A percentile compares a stretch with the other conserved stretches of the same genome.
Conservation (phyloP, 352 stramenopile genomes). For the Phytophthora podocarpi region DNA sequence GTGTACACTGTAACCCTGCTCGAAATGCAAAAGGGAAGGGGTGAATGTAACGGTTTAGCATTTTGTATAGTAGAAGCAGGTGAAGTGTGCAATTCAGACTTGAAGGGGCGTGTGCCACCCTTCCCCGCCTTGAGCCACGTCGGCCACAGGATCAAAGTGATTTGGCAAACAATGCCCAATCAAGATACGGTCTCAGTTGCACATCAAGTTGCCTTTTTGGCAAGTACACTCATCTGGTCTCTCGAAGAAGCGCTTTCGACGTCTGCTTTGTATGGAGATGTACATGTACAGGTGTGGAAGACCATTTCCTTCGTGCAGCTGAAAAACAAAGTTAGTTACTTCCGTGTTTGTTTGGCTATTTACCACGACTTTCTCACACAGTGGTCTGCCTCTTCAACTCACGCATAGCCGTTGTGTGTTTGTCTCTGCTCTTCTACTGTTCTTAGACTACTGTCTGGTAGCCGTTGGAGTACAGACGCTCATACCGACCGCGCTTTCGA, state of each 20-base stretch:
- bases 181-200: neutral
- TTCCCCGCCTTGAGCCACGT: slow-evolving; percentile 15
- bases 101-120: slow-evolving; percentile 16
- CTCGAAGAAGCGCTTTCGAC: no score
- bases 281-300: no score
- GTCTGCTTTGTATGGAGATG: no score
- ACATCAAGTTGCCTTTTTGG: no score
- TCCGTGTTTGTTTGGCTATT: no score
- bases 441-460: slow-evolving; percentile 33
- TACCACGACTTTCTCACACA: no score
- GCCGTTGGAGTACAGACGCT: slow-evolving; percentile 46
- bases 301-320: no score
- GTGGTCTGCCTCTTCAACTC: neutral
- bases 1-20: slow-evolving; percentile 4
- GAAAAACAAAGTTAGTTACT: no score
- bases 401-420: no score
- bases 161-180: slow-evolving; percentile 9
- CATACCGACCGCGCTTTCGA: slow-evolving; percentile 49
- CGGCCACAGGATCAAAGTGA: neutral
- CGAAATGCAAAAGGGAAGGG: slow-evolving; percentile 6
- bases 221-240: slow-evolving; percentile 23
- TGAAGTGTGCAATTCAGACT: neutral
- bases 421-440: neutral
- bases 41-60: slow-evolving; percentile 18
- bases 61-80: slow-evolving; percentile 7